phyloP scores from a whole-genome alignment of 1,139 yeast genomes.

The Yamadazyma diddensiae region DNA sequence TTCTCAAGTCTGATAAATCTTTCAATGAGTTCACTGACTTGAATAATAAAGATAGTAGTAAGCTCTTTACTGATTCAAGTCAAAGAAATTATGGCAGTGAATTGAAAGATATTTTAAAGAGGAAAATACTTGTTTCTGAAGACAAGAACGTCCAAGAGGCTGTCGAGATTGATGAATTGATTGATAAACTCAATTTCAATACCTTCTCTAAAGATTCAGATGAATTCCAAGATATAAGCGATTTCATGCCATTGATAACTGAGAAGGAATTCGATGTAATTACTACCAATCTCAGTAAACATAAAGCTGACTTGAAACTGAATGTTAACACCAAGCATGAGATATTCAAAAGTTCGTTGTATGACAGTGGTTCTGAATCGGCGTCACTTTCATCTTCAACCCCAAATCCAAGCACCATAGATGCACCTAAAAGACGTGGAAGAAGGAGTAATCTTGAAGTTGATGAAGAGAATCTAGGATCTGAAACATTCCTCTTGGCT shows the following conservation, averaged over 20 bases:
- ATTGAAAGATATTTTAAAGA: constrained; percentile 20
- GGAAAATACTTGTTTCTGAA: constrained; percentile 1
- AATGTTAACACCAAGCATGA: constrained; percentile 30
- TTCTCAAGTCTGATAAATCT: constrained; percentile 17
- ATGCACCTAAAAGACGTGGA: constrained; percentile 20
- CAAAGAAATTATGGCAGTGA: constrained; percentile 28
- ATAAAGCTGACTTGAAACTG: constrained; percentile 13
- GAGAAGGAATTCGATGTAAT: constrained; percentile 38
- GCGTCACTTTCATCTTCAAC: constrained; percentile 14
- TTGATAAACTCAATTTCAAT: constrained; percentile 8
- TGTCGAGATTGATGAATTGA: constrained; percentile 1
- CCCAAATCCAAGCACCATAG: constrained; percentile 8
- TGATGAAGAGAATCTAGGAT: constrained; percentile 23
- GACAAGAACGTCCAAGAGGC: neutral
- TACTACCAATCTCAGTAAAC: constrained; percentile 34
- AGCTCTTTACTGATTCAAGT: constrained; percentile 30
- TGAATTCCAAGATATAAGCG: constrained; percentile 19
- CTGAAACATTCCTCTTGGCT: constrained; percentile 41
- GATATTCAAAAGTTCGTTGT: constrained; percentile 40
- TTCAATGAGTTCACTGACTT: constrained; percentile 31
- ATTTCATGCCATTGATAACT: constrained; percentile 43
- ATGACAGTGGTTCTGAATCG: constrained; percentile 44
- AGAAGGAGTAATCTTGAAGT: constrained; percentile 18
- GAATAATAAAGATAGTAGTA: constrained; percentile 34
- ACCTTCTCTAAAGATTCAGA: constrained; percentile 6